phyloP scores from a whole-genome alignment of 2,329 filamentous ascomycete genomes.

The Pyrenophora seminiperda region DNA sequence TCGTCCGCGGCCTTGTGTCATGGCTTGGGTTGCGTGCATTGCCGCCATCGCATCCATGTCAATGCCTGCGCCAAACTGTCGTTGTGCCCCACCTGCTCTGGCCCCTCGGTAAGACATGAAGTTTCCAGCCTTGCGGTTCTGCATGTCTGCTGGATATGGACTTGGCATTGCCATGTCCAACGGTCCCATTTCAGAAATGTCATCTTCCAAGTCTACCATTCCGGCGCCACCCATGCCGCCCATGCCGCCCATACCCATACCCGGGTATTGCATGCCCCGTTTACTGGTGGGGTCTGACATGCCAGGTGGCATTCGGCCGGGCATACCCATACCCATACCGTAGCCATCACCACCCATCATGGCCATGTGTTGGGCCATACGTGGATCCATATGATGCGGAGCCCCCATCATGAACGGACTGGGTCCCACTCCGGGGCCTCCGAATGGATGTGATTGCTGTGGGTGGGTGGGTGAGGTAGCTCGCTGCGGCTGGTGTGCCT shows the following conservation, averaged over 20 bases:
- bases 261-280: conserved; percentile 6
- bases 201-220: conserved; percentile 11
- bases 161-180: conserved; percentile 11
- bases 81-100: neutral
- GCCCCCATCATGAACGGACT: conserved; percentile 2
- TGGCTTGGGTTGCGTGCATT: conserved; percentile 1
- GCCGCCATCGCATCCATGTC: conserved; percentile 1
- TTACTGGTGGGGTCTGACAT: conserved; percentile 9
- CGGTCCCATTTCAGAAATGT: conserved; percentile 15
- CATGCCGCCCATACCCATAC: conserved; percentile 5
- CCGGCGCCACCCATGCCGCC: neutral
- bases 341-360: conserved; percentile 14
- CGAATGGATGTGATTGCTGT: conserved; percentile 3
- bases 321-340: conserved; percentile 2
- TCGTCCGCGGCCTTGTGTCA: conserved; percentile 8
- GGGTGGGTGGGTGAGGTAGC: neutral
- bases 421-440: conserved; percentile 5
- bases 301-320: conserved; percentile 10
- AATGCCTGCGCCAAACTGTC: conserved; percentile 1
- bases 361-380: conserved; percentile 12
- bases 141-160: conserved; percentile 8
- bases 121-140: conserved; percentile 3
- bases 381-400: conserved; percentile 15
- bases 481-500: conserved; percentile 2
- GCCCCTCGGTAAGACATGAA: conserved; percentile 10